Conservation (phyloP, 768 basidiomycete species). For the Kwoniella heveanensis region DNA sequence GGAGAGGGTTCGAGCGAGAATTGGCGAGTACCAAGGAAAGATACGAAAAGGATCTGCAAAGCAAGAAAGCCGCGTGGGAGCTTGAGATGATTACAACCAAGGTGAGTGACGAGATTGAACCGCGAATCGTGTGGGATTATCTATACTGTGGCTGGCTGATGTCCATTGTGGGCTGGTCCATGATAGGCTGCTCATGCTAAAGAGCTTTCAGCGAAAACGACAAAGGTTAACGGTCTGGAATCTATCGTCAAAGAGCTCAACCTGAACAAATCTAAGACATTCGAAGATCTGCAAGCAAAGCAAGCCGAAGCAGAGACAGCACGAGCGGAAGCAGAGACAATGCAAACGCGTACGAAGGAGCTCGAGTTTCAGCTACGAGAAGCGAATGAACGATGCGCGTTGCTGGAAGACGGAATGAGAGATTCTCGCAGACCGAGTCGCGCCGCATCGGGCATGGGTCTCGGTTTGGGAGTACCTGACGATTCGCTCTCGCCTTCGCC, state of each 20-base stretch:
- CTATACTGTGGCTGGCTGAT: too few relatives aligned
- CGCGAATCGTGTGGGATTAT: too few relatives aligned
- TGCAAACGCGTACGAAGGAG: conserved; percentile 79
- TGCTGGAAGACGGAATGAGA: conserved; percentile 60
- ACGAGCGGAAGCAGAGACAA: conserved; percentile 70
- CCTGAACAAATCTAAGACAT: conserved; percentile 74
- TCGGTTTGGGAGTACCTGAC: neutral
- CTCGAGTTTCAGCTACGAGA: conserved; percentile 84
- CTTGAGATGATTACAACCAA: conserved; percentile 73
- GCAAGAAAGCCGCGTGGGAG: conserved; percentile 72
- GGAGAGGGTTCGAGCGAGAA: conserved; percentile 68
- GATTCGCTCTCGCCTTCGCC: conserved; percentile 6
- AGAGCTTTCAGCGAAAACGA: conserved; percentile 65
- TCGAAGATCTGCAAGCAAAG: conserved; percentile 81
- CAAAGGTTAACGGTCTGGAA: conserved; percentile 72
- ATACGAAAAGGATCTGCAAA: conserved; percentile 72
- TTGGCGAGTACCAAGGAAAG: conserved; percentile 64
- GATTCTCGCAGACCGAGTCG: conserved; percentile 58
- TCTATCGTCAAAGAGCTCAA: conserved; percentile 69
- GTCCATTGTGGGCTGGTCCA: too few relatives aligned
- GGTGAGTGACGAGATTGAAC: conserved; percentile 59
- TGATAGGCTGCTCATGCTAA: conserved; percentile 73
- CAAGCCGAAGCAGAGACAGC: conserved; percentile 89
- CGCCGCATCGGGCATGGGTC: conserved; percentile 46
- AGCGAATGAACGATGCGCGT: conserved; percentile 67